Evolutionary conservation across 306 rosid genomes (phyloP), one percentile per base, ranked within the genome.

Genomic region (Ziziphus jujuba): DNA sequence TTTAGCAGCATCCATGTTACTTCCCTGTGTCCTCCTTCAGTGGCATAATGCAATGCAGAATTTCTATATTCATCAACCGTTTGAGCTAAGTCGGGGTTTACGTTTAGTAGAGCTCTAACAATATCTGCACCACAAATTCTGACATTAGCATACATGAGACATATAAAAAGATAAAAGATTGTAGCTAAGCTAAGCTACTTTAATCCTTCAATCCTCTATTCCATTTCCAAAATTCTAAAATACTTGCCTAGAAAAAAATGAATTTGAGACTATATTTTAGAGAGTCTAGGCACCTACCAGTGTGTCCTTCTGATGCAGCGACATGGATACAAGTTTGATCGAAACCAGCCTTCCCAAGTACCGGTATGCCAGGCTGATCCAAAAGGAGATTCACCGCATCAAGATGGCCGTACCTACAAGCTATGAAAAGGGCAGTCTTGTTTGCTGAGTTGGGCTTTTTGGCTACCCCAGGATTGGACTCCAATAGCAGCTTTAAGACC

Each of bases 261-360:
- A 8, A 9, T 45, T 25, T 45, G 23, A 16, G 19, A 44, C 5
- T 45, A 44, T 44, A 49, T 21, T 4, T 2, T 15, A 54, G 54
- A 51, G 65, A 66, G 56, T 14, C 57, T 3, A 28, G 47, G 50
- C 55, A 12, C 59, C 1, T 34, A 90, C 97, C 95, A 3, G 77
- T 67, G 70, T 82, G 79, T 24, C 97, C 97, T 70, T 69, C 66
- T 16, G 85, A 77, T 9, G 88, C 89, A 19, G 97, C 97, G 13
- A 69, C 67, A 66, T 80, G 91, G 10, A 84, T 67, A 50, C 92
- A 91, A 21, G 79, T 57, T 66, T 62, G 90, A 59, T 85, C 85
- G 43, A 66, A 38, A 6, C 57, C 79, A 24, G 65, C 75, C 59
- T 72, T 72, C 24, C 54, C 87, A 47, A 61, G 73, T 52, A 34